phyloP scores from a whole-genome alignment of 2,329 filamentous ascomycete genomes.

The Ceratocystis papillata region DNA sequence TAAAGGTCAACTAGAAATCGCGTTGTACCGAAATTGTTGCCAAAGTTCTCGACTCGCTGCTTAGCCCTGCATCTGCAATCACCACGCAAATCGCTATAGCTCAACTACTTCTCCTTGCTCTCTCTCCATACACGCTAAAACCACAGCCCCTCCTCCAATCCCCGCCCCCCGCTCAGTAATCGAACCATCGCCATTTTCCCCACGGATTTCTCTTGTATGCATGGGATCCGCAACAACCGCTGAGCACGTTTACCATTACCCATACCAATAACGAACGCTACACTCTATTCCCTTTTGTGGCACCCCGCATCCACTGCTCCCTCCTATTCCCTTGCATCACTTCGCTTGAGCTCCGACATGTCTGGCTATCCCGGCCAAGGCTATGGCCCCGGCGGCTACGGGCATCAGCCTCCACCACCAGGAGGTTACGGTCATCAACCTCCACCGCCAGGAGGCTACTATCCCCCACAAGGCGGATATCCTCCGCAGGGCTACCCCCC shows the following conservation, averaged over 20 bases:
- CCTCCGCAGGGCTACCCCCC: conserved; percentile 21
- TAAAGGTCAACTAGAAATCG: neutral
- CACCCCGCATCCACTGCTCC: neutral
- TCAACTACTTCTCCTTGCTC: neutral
- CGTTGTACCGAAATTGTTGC: neutral
- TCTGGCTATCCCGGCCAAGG: conserved; percentile 24
- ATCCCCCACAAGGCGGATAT: conserved; percentile 24
- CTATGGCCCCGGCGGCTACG: conserved; percentile 26
- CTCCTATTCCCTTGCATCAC: neutral
- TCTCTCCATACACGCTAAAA: neutral
- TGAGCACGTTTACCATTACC: neutral
- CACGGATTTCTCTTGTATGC: neutral
- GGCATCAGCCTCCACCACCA: conserved; percentile 26
- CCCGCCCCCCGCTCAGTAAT: neutral
- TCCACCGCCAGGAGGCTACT: conserved; percentile 25
- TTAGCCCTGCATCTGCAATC: neutral
- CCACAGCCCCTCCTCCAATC: neutral
- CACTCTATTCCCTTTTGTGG: neutral
- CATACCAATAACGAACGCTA: neutral
- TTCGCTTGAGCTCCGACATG: conserved; percentile 9
- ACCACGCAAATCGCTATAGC: neutral
- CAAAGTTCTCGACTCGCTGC: neutral
- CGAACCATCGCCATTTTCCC: neutral
- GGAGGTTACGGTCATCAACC: conserved; percentile 26
- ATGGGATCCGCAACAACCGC: neutral